These are phyloP conservation scores for Kwoniella mangroviensis DNA, from an alignment of 768 basidiomycete genomes.

Conservation along the genomic window DNA sequence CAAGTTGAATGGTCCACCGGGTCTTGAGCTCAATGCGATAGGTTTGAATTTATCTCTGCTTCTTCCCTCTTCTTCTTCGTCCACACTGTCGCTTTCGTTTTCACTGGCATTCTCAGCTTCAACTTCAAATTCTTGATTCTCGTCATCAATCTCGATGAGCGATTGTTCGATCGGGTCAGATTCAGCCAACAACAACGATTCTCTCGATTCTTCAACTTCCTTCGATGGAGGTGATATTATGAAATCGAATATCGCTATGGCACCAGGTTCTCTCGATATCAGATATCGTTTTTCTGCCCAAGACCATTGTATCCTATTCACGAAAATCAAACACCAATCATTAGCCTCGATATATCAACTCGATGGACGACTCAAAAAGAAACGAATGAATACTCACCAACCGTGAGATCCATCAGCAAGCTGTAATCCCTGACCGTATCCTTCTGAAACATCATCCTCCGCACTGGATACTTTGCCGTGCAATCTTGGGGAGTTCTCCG, in stretches of 20 bases:
- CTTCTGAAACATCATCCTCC: conserved; percentile 14
- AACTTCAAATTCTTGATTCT: conserved; percentile 1
- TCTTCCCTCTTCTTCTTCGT: conserved; percentile 4
- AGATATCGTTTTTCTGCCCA: conserved; percentile 56
- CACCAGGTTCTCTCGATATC: conserved; percentile 45
- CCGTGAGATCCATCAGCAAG: conserved; percentile 31
- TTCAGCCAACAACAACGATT: conserved; percentile 15
- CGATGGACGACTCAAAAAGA: background rate
- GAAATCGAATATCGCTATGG: conserved; percentile 44
- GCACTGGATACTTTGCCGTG: conserved; percentile 26
- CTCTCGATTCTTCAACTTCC: conserved; percentile 6
- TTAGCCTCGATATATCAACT: no score
- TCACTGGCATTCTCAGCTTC: conserved; percentile 6
- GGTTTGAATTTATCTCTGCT: conserved; percentile 19
- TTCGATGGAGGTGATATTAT: conserved; percentile 25
- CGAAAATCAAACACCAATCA: no score
- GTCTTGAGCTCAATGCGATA: conserved; percentile 20
- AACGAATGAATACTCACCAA: conserved; percentile 26
- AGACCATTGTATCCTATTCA: conserved; percentile 36
- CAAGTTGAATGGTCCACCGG: conserved; percentile 23
- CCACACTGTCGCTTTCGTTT: background rate
- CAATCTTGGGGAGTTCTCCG: conserved; percentile 36
- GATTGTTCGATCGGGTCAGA: conserved; percentile 14
- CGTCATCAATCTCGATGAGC: conserved; percentile 1
- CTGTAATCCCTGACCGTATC: conserved; percentile 17